Evolutionary conservation across 2,329 filamentous ascomycete genomes (phyloP), one percentile per base, ranked within the genome.

Genomic region (Alternaria postmessia): DNA sequence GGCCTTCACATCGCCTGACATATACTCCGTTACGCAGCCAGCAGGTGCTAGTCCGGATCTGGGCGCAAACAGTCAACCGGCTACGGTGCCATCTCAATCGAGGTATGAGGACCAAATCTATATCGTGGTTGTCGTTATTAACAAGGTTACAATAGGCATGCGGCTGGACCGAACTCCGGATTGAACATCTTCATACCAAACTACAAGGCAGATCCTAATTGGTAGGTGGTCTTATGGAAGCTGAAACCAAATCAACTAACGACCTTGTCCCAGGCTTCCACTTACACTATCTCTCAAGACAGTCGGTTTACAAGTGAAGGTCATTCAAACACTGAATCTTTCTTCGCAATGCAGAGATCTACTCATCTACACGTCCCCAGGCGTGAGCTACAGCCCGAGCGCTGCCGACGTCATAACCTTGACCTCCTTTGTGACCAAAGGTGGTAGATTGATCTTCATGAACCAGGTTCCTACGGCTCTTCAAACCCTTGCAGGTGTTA

Each of bases 371-470:
- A 57, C 57, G 20, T 20, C 57, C 22, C 52, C 57, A 3, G 28
- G 53, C 46, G 53, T 60, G 53, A 47, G 14, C 47, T 60, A 60
- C 47, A 57, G 24, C 46, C 57, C 57, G 28, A 60, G 32, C 26
- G 28, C 53, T 20, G 41, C 53, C 11, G 52, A 60, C 51, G 47
- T 60, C 9, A 6, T 32, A 11, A 16, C 53, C 6, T 47, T 60
- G 34, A 57, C 32, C 5, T 60, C 57, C 1, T 60, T 60, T 26
- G 57, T 60, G 32, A 4, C 47, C 32, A 57, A 38, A 26, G 57
- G 57, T n/a, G 57, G 57, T 38, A 47, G 20, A 5, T 30, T 60
- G n/a, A 52, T 60, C n/a, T 60, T 60, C 32, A 60, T 60, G 57
- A 60, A 34, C 41, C 16, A 39, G 32, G 57, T 60, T n/a, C 57